Base-by-base conservation (phyloP, 345 rosid species). In the Hibiscus mutabilis region DNA sequence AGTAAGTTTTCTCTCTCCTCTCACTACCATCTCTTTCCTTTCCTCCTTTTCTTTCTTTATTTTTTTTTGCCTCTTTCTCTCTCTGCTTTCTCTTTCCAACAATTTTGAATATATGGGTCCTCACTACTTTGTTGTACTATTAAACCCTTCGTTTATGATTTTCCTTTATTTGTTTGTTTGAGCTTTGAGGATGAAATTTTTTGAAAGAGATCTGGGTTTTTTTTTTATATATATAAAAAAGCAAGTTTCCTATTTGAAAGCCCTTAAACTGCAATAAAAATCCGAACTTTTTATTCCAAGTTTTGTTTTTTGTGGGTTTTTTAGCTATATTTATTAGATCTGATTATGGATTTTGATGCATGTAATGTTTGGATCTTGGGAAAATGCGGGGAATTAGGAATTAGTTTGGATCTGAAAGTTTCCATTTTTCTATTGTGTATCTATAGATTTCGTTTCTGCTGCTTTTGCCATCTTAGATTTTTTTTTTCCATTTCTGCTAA, bases 1-100 rank as follows among this genome's bases (percentile, higher is more conserved):
- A 85, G 98, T 93, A 87, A 91, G 98, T 86, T 89, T 81, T 89
- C 91, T 88, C 96, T 91, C 89, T 85, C 92, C 86, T 83, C 83
- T 78, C 79, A 78, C 80, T 61, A 73, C 58, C 79, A 80, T 76
- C 75, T 58, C 73, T 76, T 40, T 75, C 58, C 60, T 85, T 75
- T 80, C 69, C 1, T n/a, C 85, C 2, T 37, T 37, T 37, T 37
- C 7, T 37, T 37, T 37, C 11, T 76, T 80, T 72, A 0, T 25
- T 78, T 81, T 72, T 24, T 42, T 19, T 5, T 81, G 72, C 69
- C 59, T 84, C 79, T 73, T 60, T 81, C 79, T 76, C 76, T 78
- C 68, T 76, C 73, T 72, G 57, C 82, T 70, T 76, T 85, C 78
- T 85, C 80, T 75, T 79, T 83, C 84, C 76, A 69, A 69, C 16